Evolutionary conservation across 441 rosid genomes (phyloP).

Genomic region (Euphorbia schlechtendalii): DNA sequence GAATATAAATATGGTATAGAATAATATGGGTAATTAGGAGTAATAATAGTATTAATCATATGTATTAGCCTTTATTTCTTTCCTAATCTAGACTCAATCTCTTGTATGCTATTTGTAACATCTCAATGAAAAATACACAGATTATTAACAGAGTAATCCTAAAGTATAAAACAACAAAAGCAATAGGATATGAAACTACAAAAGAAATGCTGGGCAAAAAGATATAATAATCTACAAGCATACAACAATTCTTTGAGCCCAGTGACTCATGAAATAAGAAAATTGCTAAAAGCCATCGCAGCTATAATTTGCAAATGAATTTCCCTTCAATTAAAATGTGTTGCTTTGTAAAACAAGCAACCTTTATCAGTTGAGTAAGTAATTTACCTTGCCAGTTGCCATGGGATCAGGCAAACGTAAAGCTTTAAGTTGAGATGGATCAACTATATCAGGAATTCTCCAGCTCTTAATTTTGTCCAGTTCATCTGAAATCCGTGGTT

Average conservation of each 20-base stretch:
- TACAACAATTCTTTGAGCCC: too few species aligned
- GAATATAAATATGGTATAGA: too few species aligned
- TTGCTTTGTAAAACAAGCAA: not conserved
- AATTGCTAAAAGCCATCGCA: not conserved
- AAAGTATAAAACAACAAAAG: too few species aligned
- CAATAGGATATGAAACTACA: not conserved
- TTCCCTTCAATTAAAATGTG: not conserved
- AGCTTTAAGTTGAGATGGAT: constrained; percentile 38
- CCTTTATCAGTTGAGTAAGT: constrained; percentile 4
- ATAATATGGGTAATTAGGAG: too few species aligned
- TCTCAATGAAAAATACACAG: too few species aligned
- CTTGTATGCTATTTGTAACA: too few species aligned
- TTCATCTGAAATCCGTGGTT: constrained; percentile 40
- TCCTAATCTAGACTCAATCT: too few species aligned
- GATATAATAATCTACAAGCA: not conserved
- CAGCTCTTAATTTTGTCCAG: constrained; percentile 38
- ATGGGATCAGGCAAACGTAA: constrained; percentile 36
- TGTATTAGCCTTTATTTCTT: too few species aligned
- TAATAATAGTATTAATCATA: too few species aligned
- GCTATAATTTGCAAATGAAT: not conserved
- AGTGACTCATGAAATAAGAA: not conserved
- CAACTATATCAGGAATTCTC: constrained; percentile 38
- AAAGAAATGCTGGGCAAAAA: not conserved
- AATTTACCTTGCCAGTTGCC: constrained; percentile 33
- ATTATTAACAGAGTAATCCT: too few species aligned